Percentiles rank a stretch among this genome's conserved stretches.
Evolutionary conservation across 148 eudicot species (phyloP).

Genomic region (Chenopodium formosanum): DNA sequence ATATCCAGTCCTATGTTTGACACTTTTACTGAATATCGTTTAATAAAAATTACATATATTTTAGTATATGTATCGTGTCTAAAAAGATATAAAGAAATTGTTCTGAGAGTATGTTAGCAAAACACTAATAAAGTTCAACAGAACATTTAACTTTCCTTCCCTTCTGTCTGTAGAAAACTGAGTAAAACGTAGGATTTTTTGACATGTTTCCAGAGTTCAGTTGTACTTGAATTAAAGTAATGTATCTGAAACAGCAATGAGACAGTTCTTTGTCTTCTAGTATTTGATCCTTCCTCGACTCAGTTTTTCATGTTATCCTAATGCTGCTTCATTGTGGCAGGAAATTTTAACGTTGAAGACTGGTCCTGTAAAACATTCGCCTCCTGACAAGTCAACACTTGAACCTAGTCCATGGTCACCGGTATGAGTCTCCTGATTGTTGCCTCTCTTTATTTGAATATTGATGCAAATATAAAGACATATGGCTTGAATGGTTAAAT

Average conservation of each 20-base stretch:
- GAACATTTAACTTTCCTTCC: too few relatives aligned
- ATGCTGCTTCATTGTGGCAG: conserved; percentile 40
- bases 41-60: too few relatives aligned
- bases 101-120: too few relatives aligned
- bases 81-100: too few relatives aligned
- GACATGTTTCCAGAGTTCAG: not conserved
- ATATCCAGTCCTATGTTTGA: too few relatives aligned
- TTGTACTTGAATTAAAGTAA: not conserved
- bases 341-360: conserved; percentile 75
- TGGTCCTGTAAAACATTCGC: conserved; percentile 94
- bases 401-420: conserved; percentile 99
- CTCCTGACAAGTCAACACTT: conserved; percentile 63
- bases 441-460: not conserved
- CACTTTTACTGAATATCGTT: too few relatives aligned
- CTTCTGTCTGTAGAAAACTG: not conserved
- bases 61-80: too few relatives aligned
- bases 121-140: too few relatives aligned
- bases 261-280: not conserved
- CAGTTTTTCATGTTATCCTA: not conserved
- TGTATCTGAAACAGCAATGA: not conserved
- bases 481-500: not conserved
- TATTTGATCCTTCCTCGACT: not conserved
- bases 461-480: not conserved
- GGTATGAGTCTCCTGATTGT: conserved; percentile 48
- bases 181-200: not conserved